Base-by-base conservation (phyloP, 1,284 basidiomycete genomes). In the Bondarzewia mesenterica region DNA sequence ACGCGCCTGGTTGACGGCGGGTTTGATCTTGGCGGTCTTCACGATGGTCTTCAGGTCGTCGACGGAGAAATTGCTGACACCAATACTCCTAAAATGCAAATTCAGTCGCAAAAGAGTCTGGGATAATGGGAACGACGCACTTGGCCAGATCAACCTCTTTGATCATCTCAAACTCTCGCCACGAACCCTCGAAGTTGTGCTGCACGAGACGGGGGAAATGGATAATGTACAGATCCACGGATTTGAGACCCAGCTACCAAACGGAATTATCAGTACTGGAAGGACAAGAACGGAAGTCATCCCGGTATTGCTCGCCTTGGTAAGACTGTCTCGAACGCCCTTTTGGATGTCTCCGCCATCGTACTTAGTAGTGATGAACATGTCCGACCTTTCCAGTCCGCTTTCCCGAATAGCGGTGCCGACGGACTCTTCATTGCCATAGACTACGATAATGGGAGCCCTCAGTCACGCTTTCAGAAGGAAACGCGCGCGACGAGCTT, bases 1-100 rank as follows among this genome's bases (percentile, higher is more conserved):
- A 35, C 44, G 12, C 5, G 52, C 52, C 49, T 54, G 87, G 61
- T 89, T 88, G 39, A 82, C 83, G 2, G 77, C 80, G 0, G 84
- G 86, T 42, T 74, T 73, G 53, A 84, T 63, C 48, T 75, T 77
- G 2, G 78, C 78, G 2, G 71, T 65, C 44, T 71, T 71, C 27
- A 86, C 58, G 8, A 89, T 61, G 21, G 68, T 67, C 55, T 79
- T 66, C 35, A 87, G 70, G 37, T 81, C 69, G 3, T 69, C 59
- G 21, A 81, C 67, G n/a, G 65, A 63, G 60, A 82, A 87, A 65
- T 89, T 89, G 62, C 78, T 82, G 20, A 89, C 80, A n/a, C 85
- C 85, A 48, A 87, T 85, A 53, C 77, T 82, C 75, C 80, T 85
- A 49, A 16, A 29, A 7, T 25, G 15, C 22, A 27, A 14, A n/a